phyloP scores from a whole-genome alignment of 2,329 filamentous ascomycete species.

The Metarhizium anisopliae region DNA sequence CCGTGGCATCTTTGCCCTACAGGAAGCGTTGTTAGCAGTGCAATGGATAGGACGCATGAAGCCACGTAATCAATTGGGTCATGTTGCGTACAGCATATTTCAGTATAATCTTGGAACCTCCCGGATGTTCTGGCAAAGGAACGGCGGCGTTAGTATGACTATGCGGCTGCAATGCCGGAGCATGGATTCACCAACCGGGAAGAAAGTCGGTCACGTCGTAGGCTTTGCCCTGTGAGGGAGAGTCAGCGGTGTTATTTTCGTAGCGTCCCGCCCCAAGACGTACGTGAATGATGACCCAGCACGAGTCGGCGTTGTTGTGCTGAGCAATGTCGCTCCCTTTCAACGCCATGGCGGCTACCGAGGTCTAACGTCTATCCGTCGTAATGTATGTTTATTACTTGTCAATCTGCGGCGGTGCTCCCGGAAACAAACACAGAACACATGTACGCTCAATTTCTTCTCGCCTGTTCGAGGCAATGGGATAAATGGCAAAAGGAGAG shows the following conservation, averaged over 20 bases:
- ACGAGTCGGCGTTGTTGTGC: constrained; percentile 75
- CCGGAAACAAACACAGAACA: too few relatives aligned
- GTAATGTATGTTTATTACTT: too few relatives aligned
- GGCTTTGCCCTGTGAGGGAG: constrained; percentile 52
- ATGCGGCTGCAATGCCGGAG: not conserved
- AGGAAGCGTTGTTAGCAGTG: not conserved
- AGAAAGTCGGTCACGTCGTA: constrained; percentile 88
- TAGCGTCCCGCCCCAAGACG: constrained; percentile 8
- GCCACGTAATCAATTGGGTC: not conserved
- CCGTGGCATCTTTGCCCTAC: constrained; percentile 81
- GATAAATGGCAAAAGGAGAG: too few relatives aligned
- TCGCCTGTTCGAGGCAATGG: too few relatives aligned
- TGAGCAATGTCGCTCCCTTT: constrained; percentile 48
- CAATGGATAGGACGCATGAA: not conserved
- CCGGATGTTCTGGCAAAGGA: constrained; percentile 61
- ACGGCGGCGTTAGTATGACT: not conserved
- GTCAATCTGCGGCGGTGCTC: too few relatives aligned
- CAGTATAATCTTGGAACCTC: constrained; percentile 85
- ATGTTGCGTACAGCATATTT: constrained; percentile 66
- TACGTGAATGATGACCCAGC: constrained; percentile 85
- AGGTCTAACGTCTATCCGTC: not conserved
- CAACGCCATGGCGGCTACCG: constrained; percentile 26
- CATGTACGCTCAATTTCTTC: not conserved
- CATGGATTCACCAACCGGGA: constrained; percentile 44
- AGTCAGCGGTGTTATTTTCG: not conserved